These are phyloP conservation scores for Populus tomentosa DNA, from an alignment of 441 rosid species.

Conservation along the genomic window DNA sequence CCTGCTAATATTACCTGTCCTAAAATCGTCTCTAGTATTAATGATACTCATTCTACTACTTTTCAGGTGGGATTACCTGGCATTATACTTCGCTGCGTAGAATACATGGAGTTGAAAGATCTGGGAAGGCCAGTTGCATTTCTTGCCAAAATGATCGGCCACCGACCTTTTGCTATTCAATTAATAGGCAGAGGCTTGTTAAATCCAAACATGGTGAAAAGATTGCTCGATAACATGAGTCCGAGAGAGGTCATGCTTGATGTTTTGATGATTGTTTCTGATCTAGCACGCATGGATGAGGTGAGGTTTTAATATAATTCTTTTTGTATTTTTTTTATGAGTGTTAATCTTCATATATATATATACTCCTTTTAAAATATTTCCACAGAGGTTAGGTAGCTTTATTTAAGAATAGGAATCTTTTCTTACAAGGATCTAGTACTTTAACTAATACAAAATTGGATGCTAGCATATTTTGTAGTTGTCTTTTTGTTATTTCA, in stretches of 20 bases:
- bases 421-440: neutral
- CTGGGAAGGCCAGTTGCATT: conserved; percentile 84
- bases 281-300: conserved; percentile 95
- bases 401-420: neutral
- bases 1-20: neutral
- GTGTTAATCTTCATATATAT: too few relatives aligned
- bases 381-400: neutral
- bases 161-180: conserved; percentile 77
- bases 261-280: conserved; percentile 86
- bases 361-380: neutral
- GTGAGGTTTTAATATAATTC: conserved; percentile 33
- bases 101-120: conserved; percentile 75
- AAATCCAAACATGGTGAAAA: conserved; percentile 70
- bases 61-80: conserved; percentile 79
- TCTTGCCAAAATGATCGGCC: conserved; percentile 83
- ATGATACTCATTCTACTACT: conserved; percentile 7
- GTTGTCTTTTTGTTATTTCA: neutral
- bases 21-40: neutral
- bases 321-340: neutral
- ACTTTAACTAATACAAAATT: neutral
- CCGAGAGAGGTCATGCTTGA: conserved; percentile 84
- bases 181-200: conserved; percentile 83
- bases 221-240: conserved; percentile 60
- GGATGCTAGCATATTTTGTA: neutral
- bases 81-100: conserved; percentile 67